Base-by-base conservation (phyloP, 176 grass and related monocot species). In the Thalia dealbata region DNA sequence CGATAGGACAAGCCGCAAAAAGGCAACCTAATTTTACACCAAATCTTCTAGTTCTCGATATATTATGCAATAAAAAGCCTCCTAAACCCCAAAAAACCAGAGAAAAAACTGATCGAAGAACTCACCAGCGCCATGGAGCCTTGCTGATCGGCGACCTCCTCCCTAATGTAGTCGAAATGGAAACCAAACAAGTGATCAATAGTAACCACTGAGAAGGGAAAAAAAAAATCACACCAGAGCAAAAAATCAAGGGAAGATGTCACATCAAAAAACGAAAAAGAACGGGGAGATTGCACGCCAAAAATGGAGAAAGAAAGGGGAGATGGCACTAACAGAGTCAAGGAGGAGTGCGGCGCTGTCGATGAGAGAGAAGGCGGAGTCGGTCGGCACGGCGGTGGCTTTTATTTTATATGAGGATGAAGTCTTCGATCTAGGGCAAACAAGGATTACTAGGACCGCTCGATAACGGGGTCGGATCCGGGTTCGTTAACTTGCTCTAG, bases 121-220 rank as follows among this genome's bases (percentile, higher is more conserved):
- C 71, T 73, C 71, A 73, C 71, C 71, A 73, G 71, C 51, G 71
- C 71, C 71, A 73, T 73, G 16, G 71, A 56, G 45, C 27, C 70
- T 67, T 42, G 35, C 6, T 30, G 65, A 68, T 45, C 38, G 7
- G 38, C 32, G 65, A 24, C 18, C 65, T 19, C 35, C 19, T 68
- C 61, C n/a, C n/a, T n/a, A n/a, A 29, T 29, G 13, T 2, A 38
- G 22, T 14, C 13, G 11, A 28, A 14, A 63, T 15, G 5, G 13
- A 30, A 63, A 14, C 25, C 23, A 26, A 63, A 6, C 10, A 63
- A 28, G 11, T 6, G 61, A 28, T 28, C 61, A n/a, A n/a, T n/a
- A n/a, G 21, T 14, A 30, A 28, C 12, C 61, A 63, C n/a, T n/a
- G n/a, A n/a, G n/a, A 28, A 28, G 2, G 7, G 10, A 63, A 14